Base-by-base conservation (phyloP, 2,329 filamentous ascomycete genomes). In the Pseudovirgaria hyperparasitica region DNA sequence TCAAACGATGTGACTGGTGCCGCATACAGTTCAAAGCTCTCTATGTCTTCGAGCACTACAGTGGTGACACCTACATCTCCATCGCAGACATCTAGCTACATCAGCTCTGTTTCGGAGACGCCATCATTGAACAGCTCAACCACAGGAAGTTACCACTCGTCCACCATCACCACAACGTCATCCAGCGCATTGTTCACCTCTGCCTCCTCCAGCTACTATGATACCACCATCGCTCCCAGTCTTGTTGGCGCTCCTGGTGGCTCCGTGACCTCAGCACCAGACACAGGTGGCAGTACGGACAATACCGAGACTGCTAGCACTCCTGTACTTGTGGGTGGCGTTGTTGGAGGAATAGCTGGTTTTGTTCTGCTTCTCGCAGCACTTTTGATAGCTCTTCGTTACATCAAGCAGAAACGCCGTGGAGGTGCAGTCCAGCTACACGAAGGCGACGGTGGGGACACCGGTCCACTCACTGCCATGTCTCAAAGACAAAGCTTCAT, bases 341-440 rank as follows among this genome's bases (percentile, higher is more conserved):
- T 76, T n/a, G 59, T 76, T 15, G 72, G 72, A 10, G 70, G 70
- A 23, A 58, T 73, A 26, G 69, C 70, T 18, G 72, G 70, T 16
- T 42, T 67, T 18, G 63, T 68, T 9, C 43, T 70, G 6, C 42
- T 70, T 6, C 41, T 68, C 6, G 42, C 64, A 8, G 50, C 67
- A 17, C 45, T 71, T 8, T 44, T 75, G 27, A 46, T 72, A 17
- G 47, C 72, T 28, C 51, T 70, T 24, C 57, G 60, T 31, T 63
- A 66, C 41, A 68, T 66, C 43, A 61, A 62, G 35, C 52, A 48
- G 11, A 46, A 42, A 27, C 30, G 39, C 18, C 34, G 40, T 12
- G 40, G 40, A 11, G 44, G 43, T 9, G 42, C 42, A 9, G 42
- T 50, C 16, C 46, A 50, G 25, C 41, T 50, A 13, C 17, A 35